Conservation (phyloP, 2,329 filamentous ascomycete genomes). For the Diplodia sapinea region DNA sequence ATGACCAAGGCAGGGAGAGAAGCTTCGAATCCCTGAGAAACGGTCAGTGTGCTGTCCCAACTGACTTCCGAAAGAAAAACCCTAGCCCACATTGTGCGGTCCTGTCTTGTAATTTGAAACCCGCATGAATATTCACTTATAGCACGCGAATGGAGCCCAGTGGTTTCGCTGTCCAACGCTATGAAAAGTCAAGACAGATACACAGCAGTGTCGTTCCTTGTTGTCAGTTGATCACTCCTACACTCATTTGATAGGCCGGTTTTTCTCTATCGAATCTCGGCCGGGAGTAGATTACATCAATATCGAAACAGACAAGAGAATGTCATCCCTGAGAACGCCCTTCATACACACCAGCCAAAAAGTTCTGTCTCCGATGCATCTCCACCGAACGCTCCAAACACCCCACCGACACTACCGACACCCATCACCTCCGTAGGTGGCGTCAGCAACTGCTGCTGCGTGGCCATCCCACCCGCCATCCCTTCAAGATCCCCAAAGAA, state of each 20-base stretch:
- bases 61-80: not conserved
- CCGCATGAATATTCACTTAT: too few species aligned
- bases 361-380: not conserved
- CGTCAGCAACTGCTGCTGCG: slow-evolving; percentile 7
- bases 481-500: not conserved
- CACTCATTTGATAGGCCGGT: too few species aligned
- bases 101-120: too few species aligned
- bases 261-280: not conserved
- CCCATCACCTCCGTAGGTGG: slow-evolving; percentile 5
- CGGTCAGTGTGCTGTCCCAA: not conserved
- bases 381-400: not conserved
- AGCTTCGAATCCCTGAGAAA: not conserved
- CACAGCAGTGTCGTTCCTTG: too few species aligned
- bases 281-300: not conserved
- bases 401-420: not conserved
- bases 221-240: too few species aligned
- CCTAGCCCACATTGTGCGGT: not conserved
- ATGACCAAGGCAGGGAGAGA: not conserved
- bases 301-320: too few species aligned
- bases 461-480: not conserved
- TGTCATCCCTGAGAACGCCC: too few species aligned
- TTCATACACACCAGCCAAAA: not conserved
- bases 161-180: not conserved
- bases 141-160: too few species aligned
- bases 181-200: too few species aligned